A percentile compares a stretch with the other conserved stretches of the same genome.
phyloP scores from a whole-genome alignment of 2,329 filamentous ascomycete genomes.

The Colletotrichum shisoi region DNA sequence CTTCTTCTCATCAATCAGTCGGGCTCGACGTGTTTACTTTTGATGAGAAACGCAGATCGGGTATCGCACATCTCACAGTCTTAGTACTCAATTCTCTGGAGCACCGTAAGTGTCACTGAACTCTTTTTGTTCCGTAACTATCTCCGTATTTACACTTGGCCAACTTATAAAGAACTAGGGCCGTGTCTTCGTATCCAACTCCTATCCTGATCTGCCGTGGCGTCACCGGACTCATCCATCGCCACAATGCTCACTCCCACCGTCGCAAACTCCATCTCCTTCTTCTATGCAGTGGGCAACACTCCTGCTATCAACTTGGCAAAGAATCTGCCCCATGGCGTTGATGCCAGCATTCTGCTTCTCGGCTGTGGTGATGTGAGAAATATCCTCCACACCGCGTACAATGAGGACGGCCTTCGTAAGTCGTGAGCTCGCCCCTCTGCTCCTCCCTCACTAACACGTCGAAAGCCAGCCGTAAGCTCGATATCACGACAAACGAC shows the following conservation, averaged over 20 bases:
- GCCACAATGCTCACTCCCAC: slow-evolving; percentile 51
- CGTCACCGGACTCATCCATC: not conserved
- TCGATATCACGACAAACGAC: slow-evolving; percentile 68
- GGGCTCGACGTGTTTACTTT: not conserved
- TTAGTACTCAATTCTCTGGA: not conserved
- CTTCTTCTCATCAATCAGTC: not conserved
- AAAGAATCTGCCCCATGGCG: slow-evolving; percentile 56
- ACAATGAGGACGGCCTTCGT: slow-evolving; percentile 52
- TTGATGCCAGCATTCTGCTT: slow-evolving; percentile 60
- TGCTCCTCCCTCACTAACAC: slow-evolving; percentile 40
- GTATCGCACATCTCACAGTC: not conserved
- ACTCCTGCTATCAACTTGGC: slow-evolving; percentile 62
- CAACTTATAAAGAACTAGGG: too few species aligned
- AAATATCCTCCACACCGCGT: slow-evolving; percentile 64
- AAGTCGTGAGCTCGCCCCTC: slow-evolving; percentile 39
- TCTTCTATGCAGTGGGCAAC: slow-evolving; percentile 61
- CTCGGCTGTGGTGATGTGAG: slow-evolving; percentile 66
- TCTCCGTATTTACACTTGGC: not conserved
- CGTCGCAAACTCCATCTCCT: slow-evolving; percentile 45
- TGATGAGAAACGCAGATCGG: not conserved
- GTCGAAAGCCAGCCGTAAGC: slow-evolving; percentile 48
- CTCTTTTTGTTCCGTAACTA: not conserved
- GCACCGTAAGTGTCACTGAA: not conserved
- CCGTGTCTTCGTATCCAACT: too few species aligned
- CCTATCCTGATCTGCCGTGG: not conserved